Conservation (phyloP, 2,329 filamentous ascomycete genomes). For the Pyrenophora graminea region DNA sequence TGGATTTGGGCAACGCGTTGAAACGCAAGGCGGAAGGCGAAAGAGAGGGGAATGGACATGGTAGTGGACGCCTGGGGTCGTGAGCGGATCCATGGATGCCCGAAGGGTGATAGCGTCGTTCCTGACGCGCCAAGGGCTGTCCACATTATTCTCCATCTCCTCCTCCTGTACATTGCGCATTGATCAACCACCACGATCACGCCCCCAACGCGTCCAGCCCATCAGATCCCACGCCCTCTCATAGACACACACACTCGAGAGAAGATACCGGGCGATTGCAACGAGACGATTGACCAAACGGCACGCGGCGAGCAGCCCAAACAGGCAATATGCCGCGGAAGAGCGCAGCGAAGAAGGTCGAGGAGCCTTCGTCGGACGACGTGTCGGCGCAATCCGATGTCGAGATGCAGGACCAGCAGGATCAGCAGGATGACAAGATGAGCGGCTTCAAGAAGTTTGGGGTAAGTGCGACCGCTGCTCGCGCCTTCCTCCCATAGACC, state of each 20-base stretch:
- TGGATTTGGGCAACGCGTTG: neutral
- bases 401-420: constrained; percentile 45
- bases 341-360: constrained; percentile 38
- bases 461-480: constrained; percentile 27
- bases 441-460: constrained; percentile 43
- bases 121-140: constrained; percentile 12
- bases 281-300: constrained; percentile 4
- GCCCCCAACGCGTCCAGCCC: constrained; percentile 7
- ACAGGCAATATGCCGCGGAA: constrained; percentile 48
- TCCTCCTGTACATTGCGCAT: constrained; percentile 5
- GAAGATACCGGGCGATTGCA: neutral
- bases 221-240: neutral
- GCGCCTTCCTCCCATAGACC: constrained; percentile 9
- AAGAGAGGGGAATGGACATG: neutral
- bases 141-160: constrained; percentile 13
- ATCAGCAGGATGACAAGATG: constrained; percentile 35
- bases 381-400: constrained; percentile 46
- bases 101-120: constrained; percentile 6
- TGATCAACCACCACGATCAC: constrained; percentile 1
- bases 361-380: constrained; percentile 44
- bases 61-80: constrained; percentile 3
- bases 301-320: constrained; percentile 38
- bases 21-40: neutral
- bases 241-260: neutral
- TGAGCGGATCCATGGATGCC: neutral